Evolutionary conservation across 23 red algal species (phyloP).

Genomic region (Chondrus crispus): DNA sequence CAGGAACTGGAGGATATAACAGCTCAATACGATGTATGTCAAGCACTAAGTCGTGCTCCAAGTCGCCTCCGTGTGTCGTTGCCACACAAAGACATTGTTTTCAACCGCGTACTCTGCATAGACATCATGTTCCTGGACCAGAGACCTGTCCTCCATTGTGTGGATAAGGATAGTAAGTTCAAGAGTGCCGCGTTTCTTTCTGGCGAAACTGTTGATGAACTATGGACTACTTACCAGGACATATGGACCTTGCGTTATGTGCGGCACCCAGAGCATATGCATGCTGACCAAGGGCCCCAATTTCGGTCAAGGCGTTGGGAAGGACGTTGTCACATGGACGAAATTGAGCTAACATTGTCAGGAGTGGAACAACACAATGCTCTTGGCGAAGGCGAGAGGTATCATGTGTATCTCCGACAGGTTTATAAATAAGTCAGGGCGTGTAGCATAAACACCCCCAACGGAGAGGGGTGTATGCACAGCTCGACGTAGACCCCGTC

Average conservation of each 20-base stretch:
- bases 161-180: conserved; percentile 1
- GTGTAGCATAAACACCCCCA: too few relatives aligned
- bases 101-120: neutral
- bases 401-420: neutral
- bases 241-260: neutral
- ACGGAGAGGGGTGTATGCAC: too few relatives aligned
- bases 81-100: neutral
- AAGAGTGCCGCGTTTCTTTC: neutral
- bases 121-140: neutral
- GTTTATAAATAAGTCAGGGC: neutral
- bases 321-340: neutral
- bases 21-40: neutral
- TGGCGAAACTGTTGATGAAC: neutral
- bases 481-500: too few relatives aligned
- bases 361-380: neutral
- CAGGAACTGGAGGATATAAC: neutral
- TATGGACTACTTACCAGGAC: neutral
- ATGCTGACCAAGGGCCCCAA: neutral
- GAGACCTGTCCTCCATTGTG: neutral
- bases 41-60: neutral
- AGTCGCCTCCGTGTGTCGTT: neutral
- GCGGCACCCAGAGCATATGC: neutral
- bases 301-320: neutral
- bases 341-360: neutral
- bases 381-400: neutral